These are phyloP conservation scores for Phaeophleospora eucalypticola DNA, from an alignment of 2,329 filamentous ascomycete species.

Conservation along the genomic window DNA sequence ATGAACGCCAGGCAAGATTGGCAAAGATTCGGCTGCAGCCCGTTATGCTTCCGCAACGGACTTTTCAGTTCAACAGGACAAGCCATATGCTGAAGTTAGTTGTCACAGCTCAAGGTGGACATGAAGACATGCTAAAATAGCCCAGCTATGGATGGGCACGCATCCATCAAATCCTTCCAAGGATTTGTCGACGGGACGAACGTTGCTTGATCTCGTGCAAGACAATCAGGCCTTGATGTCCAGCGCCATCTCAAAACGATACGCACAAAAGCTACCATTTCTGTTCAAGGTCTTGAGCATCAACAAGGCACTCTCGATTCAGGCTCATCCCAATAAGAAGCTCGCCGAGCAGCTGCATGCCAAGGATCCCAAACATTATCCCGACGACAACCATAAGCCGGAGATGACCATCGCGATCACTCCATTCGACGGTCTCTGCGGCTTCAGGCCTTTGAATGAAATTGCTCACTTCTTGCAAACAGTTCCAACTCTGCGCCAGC, in stretches of 20 bases:
- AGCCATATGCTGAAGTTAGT: conserved; percentile 86
- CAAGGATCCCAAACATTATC: conserved; percentile 87
- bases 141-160: conserved; percentile 96
- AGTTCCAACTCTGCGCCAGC: conserved; percentile 50
- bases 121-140: conserved; percentile 21
- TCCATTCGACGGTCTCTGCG: conserved; percentile 91
- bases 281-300: conserved; percentile 98
- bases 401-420: conserved; percentile 99
- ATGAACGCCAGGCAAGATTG: conserved; percentile 66
- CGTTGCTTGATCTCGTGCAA: conserved; percentile 79
- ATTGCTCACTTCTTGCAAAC: conserved; percentile 77
- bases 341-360: conserved; percentile 84
- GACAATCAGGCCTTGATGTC: conserved; percentile 83
- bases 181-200: conserved; percentile 76
- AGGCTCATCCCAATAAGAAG: conserved; percentile 71
- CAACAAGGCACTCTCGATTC: conserved; percentile 91
- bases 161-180: conserved; percentile 94
- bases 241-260: conserved; percentile 65
- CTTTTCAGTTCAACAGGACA: conserved; percentile 76
- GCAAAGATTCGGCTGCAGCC: conserved; percentile 79
- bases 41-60: conserved; percentile 83
- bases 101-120: not conserved
- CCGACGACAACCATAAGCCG: conserved; percentile 98
- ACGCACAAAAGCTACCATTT: conserved; percentile 81
- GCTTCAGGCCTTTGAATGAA: conserved; percentile 83